phyloP scores from a whole-genome alignment of 1,284 basidiomycete genomes.

The Austroboletus niveus region DNA sequence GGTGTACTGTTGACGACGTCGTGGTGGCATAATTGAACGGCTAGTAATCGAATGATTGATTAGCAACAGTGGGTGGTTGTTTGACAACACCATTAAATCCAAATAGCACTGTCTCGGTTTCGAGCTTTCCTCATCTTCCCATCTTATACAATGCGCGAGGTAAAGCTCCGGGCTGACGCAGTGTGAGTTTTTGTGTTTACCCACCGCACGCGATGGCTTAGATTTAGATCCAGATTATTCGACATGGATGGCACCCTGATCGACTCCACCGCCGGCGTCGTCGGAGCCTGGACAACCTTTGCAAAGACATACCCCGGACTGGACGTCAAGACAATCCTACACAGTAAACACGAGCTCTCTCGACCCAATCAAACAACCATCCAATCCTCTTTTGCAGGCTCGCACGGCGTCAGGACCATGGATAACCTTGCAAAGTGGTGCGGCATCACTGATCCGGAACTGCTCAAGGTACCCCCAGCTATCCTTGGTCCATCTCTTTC shows the following conservation, averaged over 20 bases:
- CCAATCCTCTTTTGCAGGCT: slow-evolving; percentile 43
- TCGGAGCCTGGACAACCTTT: slow-evolving; percentile 74
- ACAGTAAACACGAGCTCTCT: slow-evolving; percentile 41
- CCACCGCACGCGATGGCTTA: slow-evolving; percentile 7
- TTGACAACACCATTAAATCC: slow-evolving; percentile 26
- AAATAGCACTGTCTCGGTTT: slow-evolving; percentile 15
- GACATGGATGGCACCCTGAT: slow-evolving; percentile 82
- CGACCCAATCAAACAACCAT: neutral
- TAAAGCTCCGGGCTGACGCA: slow-evolving; percentile 51
- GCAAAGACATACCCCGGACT: slow-evolving; percentile 60
- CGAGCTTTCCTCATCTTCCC: neutral
- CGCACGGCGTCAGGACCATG: slow-evolving; percentile 78
- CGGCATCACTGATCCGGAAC: slow-evolving; percentile 62
- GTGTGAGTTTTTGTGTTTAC: slow-evolving; percentile 40
- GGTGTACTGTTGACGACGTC: slow-evolving; percentile 69
- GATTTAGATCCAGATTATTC: slow-evolving; percentile 48
- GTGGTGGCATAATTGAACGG: slow-evolving; percentile 58
- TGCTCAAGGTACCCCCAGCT: slow-evolving; percentile 54
- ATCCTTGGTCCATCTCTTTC: neutral
- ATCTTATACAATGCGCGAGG: slow-evolving; percentile 40
- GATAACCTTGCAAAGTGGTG: slow-evolving; percentile 77
- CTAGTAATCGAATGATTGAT: slow-evolving; percentile 14
- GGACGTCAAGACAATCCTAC: slow-evolving; percentile 60
- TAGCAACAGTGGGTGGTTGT: slow-evolving; percentile 21
- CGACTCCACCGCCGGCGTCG: slow-evolving; percentile 69